Base-by-base conservation (phyloP, 2,329 filamentous ascomycete species). In the Aspergillus sp. region DNA sequence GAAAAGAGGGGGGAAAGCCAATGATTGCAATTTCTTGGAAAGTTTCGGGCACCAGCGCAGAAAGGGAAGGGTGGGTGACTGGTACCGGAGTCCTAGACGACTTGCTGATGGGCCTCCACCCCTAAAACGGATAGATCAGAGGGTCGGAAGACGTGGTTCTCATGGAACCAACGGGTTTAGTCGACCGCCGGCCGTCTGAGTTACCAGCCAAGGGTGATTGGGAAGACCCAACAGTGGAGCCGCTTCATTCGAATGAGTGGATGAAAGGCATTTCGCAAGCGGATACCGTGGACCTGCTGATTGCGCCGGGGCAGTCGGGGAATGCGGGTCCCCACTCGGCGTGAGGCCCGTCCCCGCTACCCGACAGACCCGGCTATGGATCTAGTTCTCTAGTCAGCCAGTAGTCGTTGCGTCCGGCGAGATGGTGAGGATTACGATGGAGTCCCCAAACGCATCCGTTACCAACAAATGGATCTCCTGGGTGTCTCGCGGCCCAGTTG, bases 261-360 rank as follows among this genome's bases (percentile, higher is more conserved):
- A 17, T 15, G 8, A 5, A 13, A 36, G 11, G 10, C 32, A 36
- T 11, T 36, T 27, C 30, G 49, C 32, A 53, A 23, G 55, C 52
- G 51, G 57, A 39, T 57, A 47, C 27, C 44, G 51, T 65, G 65
- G 64, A 57, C 54, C 59, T 57, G 55, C 21, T 62, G 51, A 60
- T 61, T 59, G 58, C 59, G 44, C 58, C 58, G 60, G 48, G 56
- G 55, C 42, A 42, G 36, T 65, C 67, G 68, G 68, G 68, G 68
- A 70, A 70, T 57, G 58, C 67, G 66, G 67, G 60, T 47, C 62
- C 56, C 68, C 68, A 69, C 67, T 64, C 61, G 55, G 57, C 54
- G 57, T 51, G 61, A 44, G 63, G 63, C 60, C 66, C 64, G 64
- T 68, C 64, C 63, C 64, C 59, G 58, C 59, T 65, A 59, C 63